Percentiles rank a stretch among this genome's conserved stretches.
Evolutionary conservation across 2,329 filamentous ascomycete genomes (phyloP).

Genomic region (Monilinia polystroma): DNA sequence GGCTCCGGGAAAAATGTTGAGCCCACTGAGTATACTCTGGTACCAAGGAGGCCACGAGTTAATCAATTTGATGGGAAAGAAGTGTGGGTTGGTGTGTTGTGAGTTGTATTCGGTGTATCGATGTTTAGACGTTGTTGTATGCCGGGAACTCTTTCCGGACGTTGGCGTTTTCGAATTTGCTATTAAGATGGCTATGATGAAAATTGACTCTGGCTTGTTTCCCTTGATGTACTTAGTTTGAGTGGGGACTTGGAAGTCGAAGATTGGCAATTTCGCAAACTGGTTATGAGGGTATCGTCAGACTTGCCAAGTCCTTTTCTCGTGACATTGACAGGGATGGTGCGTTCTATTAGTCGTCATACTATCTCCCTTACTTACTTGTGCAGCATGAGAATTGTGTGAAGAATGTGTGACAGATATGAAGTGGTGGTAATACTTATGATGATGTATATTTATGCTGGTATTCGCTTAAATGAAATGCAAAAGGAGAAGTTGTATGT

Average conservation of each 20-base stretch:
- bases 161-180: background rate
- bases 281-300: background rate
- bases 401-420: background rate
- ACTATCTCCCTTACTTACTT: background rate
- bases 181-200: background rate
- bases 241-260: background rate
- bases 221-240: background rate
- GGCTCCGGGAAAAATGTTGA: background rate
- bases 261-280: background rate
- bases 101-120: background rate
- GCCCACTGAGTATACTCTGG: background rate
- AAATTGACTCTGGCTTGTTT: background rate
- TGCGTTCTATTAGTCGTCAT: background rate
- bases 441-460: background rate
- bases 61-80: background rate
- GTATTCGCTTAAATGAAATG: background rate
- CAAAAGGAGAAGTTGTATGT: background rate
- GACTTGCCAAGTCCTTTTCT: background rate
- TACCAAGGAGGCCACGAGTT: background rate
- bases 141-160: background rate
- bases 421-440: background rate
- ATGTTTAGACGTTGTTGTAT: background rate
- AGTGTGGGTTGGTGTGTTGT: background rate
- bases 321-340: background rate
- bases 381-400: background rate